phyloP scores from a whole-genome alignment of 495 filamentous ascomycete genomes.

The Daldinia concentrica region DNA sequence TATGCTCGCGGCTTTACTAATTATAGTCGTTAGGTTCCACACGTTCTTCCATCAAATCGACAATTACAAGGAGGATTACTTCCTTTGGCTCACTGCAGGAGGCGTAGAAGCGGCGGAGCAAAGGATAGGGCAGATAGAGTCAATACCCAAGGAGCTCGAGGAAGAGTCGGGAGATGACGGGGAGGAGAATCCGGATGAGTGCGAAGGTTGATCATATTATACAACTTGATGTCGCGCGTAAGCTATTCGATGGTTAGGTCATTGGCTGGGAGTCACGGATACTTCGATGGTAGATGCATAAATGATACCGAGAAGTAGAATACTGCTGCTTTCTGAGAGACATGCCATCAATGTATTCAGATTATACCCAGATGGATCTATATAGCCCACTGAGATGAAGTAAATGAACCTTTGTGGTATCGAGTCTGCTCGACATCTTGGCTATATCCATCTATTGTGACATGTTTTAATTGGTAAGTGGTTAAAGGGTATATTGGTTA shows the following conservation, averaged over 20 bases:
- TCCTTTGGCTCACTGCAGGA: conserved; percentile 78
- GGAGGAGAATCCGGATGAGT: conserved; percentile 38
- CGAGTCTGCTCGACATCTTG: too few species aligned
- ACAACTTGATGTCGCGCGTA: neutral
- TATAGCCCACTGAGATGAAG: neutral
- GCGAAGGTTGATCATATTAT: conserved; percentile 30
- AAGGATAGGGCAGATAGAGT: conserved; percentile 24
- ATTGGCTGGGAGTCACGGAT: neutral
- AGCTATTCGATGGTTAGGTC: neutral
- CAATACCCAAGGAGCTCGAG: conserved; percentile 43
- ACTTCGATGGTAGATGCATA: neutral
- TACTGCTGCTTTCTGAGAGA: neutral
- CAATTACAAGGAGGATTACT: conserved; percentile 73
- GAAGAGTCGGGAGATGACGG: conserved; percentile 46
- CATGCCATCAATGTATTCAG: neutral
- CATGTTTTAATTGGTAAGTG: too few species aligned
- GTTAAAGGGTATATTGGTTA: too few species aligned
- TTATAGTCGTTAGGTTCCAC: conserved; percentile 65
- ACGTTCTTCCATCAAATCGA: conserved; percentile 87
- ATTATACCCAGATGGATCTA: neutral
- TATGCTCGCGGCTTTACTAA: conserved; percentile 2
- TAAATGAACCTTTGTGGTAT: too few species aligned
- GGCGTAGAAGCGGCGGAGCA: conserved; percentile 64
- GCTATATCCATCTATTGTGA: too few species aligned
- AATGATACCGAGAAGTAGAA: neutral